phyloP scores from a whole-genome alignment of 2,329 filamentous ascomycete species.

The Cladorrhinum sp. region DNA sequence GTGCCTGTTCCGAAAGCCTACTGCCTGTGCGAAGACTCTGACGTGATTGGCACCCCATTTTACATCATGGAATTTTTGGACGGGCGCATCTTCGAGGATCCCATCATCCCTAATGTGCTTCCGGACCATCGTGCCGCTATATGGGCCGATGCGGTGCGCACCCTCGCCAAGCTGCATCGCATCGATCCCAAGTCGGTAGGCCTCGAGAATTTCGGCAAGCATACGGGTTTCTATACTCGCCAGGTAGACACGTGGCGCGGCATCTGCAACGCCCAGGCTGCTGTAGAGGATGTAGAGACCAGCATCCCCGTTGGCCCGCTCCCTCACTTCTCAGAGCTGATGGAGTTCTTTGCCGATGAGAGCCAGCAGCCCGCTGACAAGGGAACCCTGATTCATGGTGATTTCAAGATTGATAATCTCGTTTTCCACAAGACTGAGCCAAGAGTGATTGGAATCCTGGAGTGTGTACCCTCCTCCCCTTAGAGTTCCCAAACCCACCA shows the following conservation, averaged over 20 bases:
- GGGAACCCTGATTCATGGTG: slow-evolving; percentile 81
- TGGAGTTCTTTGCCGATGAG: slow-evolving; percentile 71
- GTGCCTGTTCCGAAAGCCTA: slow-evolving; percentile 84
- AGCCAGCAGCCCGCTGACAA: slow-evolving; percentile 71
- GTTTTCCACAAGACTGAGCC: slow-evolving; percentile 88
- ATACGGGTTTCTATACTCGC: slow-evolving; percentile 75
- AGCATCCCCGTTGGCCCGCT: slow-evolving; percentile 74
- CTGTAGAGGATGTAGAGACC: slow-evolving; percentile 72
- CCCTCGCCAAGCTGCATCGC: slow-evolving; percentile 80
- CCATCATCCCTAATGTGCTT: slow-evolving; percentile 70
- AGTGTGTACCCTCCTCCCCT: slow-evolving; percentile 54
- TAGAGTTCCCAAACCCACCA: background rate
- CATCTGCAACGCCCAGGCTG: slow-evolving; percentile 75
- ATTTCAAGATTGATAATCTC: slow-evolving; percentile 93
- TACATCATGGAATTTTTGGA: slow-evolving; percentile 97
- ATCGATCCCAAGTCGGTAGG: slow-evolving; percentile 66
- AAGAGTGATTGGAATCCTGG: slow-evolving; percentile 85
- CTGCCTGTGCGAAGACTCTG: slow-evolving; percentile 79
- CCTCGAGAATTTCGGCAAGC: slow-evolving; percentile 70
- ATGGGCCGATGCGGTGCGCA: slow-evolving; percentile 82
- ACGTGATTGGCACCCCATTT: slow-evolving; percentile 83
- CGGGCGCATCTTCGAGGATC: slow-evolving; percentile 89
- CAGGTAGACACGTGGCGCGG: slow-evolving; percentile 80
- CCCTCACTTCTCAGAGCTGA: slow-evolving; percentile 77
- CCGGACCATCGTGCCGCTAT: slow-evolving; percentile 69